A percentile compares a stretch with the other conserved stretches of the same genome.
Evolutionary conservation across 1,284 basidiomycete genomes (phyloP).

Genomic region (Ganoderma multipileum): DNA sequence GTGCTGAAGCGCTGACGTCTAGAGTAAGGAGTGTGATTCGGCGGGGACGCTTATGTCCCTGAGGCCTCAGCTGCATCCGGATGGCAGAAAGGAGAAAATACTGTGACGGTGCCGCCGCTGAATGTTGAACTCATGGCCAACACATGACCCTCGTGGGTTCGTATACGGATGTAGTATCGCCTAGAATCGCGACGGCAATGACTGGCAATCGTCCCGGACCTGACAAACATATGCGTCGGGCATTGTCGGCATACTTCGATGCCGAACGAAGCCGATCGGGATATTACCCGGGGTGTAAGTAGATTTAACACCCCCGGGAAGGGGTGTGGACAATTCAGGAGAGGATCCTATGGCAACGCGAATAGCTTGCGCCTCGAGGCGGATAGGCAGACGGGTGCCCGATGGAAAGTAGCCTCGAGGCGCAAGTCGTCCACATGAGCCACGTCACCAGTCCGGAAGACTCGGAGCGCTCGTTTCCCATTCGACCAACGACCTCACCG

Average conservation of each 20-base stretch:
- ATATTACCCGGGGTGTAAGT: neutral
- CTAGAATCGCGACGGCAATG: neutral
- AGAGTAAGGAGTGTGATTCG: neutral
- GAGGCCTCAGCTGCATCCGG: neutral
- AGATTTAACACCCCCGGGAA: neutral
- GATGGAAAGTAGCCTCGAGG: constrained; percentile 6
- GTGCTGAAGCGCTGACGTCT: too few relatives aligned
- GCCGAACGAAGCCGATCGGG: neutral
- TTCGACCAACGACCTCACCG: too few relatives aligned
- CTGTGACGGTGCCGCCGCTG: neutral
- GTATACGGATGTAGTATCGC: neutral
- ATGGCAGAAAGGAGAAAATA: neutral
- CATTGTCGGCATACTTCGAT: neutral
- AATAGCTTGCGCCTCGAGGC: neutral
- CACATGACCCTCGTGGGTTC: neutral
- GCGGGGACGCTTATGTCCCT: neutral
- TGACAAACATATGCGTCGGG: neutral
- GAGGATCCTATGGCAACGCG: neutral
- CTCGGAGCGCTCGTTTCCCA: neutral
- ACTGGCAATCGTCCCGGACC: neutral
- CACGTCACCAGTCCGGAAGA: neutral
- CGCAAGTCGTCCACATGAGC: neutral
- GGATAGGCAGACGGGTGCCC: neutral
- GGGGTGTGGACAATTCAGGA: neutral
- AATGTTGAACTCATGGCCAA: neutral